Evolutionary conservation across 345 rosid genomes (phyloP), one percentile per base, ranked within the genome.

Genomic region (Lepidium africanum): DNA sequence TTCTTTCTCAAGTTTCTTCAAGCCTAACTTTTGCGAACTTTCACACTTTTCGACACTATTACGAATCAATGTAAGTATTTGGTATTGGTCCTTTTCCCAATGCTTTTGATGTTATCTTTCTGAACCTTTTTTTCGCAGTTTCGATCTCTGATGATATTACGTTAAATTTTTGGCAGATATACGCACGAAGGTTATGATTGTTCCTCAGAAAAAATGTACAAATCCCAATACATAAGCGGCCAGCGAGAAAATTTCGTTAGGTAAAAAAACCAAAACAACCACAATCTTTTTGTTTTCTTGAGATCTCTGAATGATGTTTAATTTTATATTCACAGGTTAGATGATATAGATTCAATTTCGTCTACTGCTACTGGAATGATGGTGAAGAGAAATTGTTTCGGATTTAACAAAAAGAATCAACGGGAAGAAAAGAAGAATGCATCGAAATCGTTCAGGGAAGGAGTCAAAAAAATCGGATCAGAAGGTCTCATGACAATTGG

Each of bases 231-330:
- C 69, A 88, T 85, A 21, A 89, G 85, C 58, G 97, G 91, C 63
- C 86, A 85, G 35, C 84, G 76, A 67, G 93, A 88, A 72, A 84
- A 87, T 60, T 87, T 88, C 64, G 90, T 91, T 10, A 87, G 97
- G 92, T 86, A 73, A 15, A 47, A 9, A 4, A 8, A 19, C 12
- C 33, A 5, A 19, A 41, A 41, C 33, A 3, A 7, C 1, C n/a
- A n/a, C 17, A 9, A 65, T 35, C 2, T 14, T 10, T 39, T 17
- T 53, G 30, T 21, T 39, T 49, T 49, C 61, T 61, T 27, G 19
- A 35, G 33, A 47, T 47, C 67, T 35, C 47, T 47, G 57, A 38
- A 38, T 55, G 50, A 33, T 1, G 12, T 36, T 21, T 64, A 63
- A 53, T 35, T 14, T 36, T 32, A n/a, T 16, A 52, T 23, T 53